Conservation (phyloP, 805 yeast genomes). For the Hanseniaspora valbyensis region DNA sequence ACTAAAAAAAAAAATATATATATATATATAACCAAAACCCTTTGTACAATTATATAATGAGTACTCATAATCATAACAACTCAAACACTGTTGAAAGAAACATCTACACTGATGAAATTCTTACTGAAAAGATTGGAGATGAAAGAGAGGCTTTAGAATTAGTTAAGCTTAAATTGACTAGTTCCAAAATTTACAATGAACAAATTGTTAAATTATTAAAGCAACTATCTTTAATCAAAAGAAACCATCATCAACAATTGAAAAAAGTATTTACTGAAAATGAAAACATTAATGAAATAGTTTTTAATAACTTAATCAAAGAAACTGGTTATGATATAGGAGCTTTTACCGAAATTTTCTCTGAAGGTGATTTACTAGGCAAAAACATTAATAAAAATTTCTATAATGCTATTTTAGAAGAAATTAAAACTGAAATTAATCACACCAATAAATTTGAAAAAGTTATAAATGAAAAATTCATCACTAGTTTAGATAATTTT, state of each 20-base stretch:
- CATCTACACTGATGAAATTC: slow-evolving; percentile 33
- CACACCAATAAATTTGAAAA: slow-evolving; percentile 39
- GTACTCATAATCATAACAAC: background rate
- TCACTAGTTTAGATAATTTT: slow-evolving; percentile 44
- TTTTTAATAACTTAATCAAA: slow-evolving; percentile 29
- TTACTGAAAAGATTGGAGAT: slow-evolving; percentile 41
- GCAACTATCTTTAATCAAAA: slow-evolving; percentile 40
- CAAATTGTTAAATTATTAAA: slow-evolving; percentile 53
- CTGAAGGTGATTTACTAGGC: slow-evolving; percentile 35
- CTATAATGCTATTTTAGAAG: slow-evolving; percentile 37
- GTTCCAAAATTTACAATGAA: slow-evolving; percentile 45
- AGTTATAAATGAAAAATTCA: slow-evolving; percentile 41
- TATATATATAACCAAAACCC: too few species aligned
- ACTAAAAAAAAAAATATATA: too few species aligned
- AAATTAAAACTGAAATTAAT: slow-evolving; percentile 37
- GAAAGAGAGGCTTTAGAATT: slow-evolving; percentile 34
- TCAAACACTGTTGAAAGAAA: slow-evolving; percentile 24
- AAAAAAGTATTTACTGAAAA: slow-evolving; percentile 29
- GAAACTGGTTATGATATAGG: slow-evolving; percentile 37
- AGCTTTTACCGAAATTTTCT: slow-evolving; percentile 37
- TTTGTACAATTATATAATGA: background rate
- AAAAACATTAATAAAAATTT: slow-evolving; percentile 18
- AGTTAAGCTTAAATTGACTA: slow-evolving; percentile 45
- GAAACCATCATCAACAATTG: slow-evolving; percentile 39
- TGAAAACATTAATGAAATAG: slow-evolving; percentile 29